These are phyloP conservation scores for Scheffersomyces insectosa DNA, from an alignment of 1,139 yeast species.

Conservation along the genomic window DNA sequence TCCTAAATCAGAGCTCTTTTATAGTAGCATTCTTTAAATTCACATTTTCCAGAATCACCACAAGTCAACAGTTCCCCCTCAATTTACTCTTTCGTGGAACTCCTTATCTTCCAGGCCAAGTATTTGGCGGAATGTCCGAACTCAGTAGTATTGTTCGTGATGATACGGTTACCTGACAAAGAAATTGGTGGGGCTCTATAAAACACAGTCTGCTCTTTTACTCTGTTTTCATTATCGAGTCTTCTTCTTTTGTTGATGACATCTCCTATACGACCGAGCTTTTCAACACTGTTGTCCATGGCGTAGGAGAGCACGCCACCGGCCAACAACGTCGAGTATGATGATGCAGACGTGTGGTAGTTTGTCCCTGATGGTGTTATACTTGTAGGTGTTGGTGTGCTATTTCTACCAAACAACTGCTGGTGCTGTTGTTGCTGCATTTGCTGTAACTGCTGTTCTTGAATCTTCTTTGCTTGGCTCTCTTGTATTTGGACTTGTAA, in stretches of 20 bases:
- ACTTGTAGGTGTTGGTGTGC: conserved; percentile 23
- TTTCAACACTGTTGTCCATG: conserved; percentile 13
- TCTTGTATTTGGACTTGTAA: conserved; percentile 18
- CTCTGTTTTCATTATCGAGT: conserved; percentile 19
- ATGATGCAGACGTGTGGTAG: conserved; percentile 34
- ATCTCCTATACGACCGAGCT: background rate
- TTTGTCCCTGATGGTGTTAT: conserved; percentile 21
- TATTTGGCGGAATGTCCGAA: conserved; percentile 73
- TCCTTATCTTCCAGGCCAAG: conserved; percentile 59
- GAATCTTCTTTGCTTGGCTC: conserved; percentile 15
- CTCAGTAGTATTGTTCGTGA: conserved; percentile 23
- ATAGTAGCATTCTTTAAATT: too few species aligned
- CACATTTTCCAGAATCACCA: too few species aligned
- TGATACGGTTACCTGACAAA: conserved; percentile 48
- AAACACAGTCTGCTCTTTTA: conserved; percentile 61
- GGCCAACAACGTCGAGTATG: conserved; percentile 37
- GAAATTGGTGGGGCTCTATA: conserved; percentile 77
- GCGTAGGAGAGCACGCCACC: conserved; percentile 44
- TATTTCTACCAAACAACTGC: conserved; percentile 20
- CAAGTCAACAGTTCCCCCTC: too few species aligned
- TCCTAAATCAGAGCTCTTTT: too few species aligned
- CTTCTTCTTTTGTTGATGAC: conserved; percentile 24
- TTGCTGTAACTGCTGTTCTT: conserved; percentile 16
- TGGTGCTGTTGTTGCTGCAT: conserved; percentile 19
- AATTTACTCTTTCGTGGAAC: too few species aligned